These are phyloP conservation scores for Smittium mucronatum DNA, from an alignment of 371 early-diverging fungal species.

Conservation along the genomic window DNA sequence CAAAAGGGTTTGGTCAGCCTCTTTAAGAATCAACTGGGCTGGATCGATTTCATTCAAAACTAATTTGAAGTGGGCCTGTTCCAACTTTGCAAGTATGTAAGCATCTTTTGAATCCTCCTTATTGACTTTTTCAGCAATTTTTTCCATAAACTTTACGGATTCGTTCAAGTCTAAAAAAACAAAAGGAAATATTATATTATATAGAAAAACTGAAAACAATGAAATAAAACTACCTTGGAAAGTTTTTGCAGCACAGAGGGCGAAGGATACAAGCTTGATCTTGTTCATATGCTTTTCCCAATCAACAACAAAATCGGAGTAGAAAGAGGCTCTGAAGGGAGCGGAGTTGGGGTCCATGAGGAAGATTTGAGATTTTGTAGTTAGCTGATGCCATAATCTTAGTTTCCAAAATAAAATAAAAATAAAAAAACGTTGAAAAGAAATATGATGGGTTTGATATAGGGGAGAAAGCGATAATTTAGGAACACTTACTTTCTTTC, in stretches of 20 bases:
- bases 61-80: conserved; percentile 71
- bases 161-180: conserved; percentile 22
- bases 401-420: background rate
- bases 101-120: conserved; percentile 52
- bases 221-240: conserved; percentile 40
- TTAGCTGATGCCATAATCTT: conserved; percentile 96
- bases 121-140: conserved; percentile 54
- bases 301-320: conserved; percentile 78
- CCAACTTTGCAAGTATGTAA: conserved; percentile 71
- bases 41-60: conserved; percentile 57
- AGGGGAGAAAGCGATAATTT: no score
- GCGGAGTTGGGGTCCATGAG: conserved; percentile 59
- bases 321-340: conserved; percentile 64
- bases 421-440: background rate
- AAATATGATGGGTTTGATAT: no score
- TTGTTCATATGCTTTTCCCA: conserved; percentile 90
- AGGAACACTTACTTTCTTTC: conserved; percentile 69
- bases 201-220: background rate
- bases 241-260: conserved; percentile 59
- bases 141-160: conserved; percentile 51
- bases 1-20: conserved; percentile 73
- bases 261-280: conserved; percentile 71
- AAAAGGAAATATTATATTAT: background rate
- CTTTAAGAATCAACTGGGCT: conserved; percentile 69
- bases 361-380: conserved; percentile 59